Base-by-base conservation (phyloP, 768 basidiomycete species). In the Lactarius quietus region DNA sequence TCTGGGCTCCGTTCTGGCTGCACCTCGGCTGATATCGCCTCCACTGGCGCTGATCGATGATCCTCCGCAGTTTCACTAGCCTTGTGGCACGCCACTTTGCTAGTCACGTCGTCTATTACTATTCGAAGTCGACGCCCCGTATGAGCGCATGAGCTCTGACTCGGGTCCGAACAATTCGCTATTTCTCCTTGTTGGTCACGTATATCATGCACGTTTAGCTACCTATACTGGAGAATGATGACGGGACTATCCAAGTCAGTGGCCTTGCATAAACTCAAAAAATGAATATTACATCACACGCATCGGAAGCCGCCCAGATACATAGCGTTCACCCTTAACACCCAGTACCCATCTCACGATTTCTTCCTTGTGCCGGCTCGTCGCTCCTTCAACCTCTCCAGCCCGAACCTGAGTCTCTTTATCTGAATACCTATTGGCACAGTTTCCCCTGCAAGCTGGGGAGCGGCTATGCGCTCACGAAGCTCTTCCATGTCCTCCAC, bases 401-500 rank as follows among this genome's bases (percentile, higher is more conserved):
- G 69, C 9, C 90, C 89, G 43, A 70, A 78, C 72, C 77, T 77
- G 69, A 93, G 90, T 64, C 86, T 90, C 76, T 83, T 83, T 75
- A 92, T 85, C 69, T 92, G 90, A 26, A 92, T 89, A 64, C 88
- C 86, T 5, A 88, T 77, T 5, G 90, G 88, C 18, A 91, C 78
- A 48, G 76, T 77, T n/a, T 82, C 74, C 5, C 83, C 85, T 12
- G 83, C 73, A 6, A 92, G 74, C 57, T 85, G 84, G 1, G 91
- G 36, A 35, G 84, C 82, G 5, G 88, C 82, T 1, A 90, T 87
- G 20, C 87, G 79, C 71, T 90, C 87, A 66, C 90, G 79, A 65
- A 93, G 75, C 52, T 90, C 89, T 72, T 90, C 89, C 80, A 92
- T 85, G 67, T 92, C 89, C 39, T 83, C 85, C 68, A 83, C 83